Conservation (phyloP, 441 rosid genomes). For the California macrophylla region DNA sequence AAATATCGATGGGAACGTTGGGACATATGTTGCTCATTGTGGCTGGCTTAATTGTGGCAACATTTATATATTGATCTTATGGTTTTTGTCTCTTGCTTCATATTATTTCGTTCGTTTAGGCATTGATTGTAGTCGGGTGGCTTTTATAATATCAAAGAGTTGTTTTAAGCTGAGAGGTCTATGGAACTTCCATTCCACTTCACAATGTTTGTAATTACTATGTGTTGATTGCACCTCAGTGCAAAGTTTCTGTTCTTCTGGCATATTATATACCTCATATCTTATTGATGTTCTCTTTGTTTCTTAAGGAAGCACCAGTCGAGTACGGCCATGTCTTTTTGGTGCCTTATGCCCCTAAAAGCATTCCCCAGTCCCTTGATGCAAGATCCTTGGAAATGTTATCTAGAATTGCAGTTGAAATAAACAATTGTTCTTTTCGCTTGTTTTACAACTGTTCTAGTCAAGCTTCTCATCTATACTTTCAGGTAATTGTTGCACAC, state of each 20-base stretch:
- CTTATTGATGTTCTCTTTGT: slow-evolving; percentile 12
- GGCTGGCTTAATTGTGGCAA: background rate
- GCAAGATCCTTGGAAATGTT: slow-evolving; percentile 25
- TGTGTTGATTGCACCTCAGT: slow-evolving; percentile 5
- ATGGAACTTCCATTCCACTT: slow-evolving; percentile 4
- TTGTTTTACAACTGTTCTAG: slow-evolving; percentile 28
- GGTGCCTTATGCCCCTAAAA: slow-evolving; percentile 25
- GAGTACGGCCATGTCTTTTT: slow-evolving; percentile 38
- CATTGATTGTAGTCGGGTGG: background rate
- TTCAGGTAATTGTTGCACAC: slow-evolving; percentile 26
- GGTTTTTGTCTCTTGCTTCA: background rate
- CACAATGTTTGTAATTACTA: slow-evolving; percentile 1
- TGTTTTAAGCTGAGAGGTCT: background rate
- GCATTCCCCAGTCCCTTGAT: slow-evolving; percentile 18
- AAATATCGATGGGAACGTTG: slow-evolving; percentile 3
- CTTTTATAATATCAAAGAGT: background rate
- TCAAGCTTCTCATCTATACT: slow-evolving; percentile 20
- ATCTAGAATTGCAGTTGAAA: slow-evolving; percentile 29
- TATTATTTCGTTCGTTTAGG: background rate
- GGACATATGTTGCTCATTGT: background rate
- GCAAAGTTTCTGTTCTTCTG: background rate
- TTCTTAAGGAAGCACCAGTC: slow-evolving; percentile 28
- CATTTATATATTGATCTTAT: background rate
- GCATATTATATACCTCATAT: slow-evolving; percentile 3
- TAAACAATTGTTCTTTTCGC: slow-evolving; percentile 25